A percentile compares a stretch with the other conserved stretches of the same genome.
phyloP scores from a whole-genome alignment of 768 basidiomycete species.

The Xerocomellus dryophilus region DNA sequence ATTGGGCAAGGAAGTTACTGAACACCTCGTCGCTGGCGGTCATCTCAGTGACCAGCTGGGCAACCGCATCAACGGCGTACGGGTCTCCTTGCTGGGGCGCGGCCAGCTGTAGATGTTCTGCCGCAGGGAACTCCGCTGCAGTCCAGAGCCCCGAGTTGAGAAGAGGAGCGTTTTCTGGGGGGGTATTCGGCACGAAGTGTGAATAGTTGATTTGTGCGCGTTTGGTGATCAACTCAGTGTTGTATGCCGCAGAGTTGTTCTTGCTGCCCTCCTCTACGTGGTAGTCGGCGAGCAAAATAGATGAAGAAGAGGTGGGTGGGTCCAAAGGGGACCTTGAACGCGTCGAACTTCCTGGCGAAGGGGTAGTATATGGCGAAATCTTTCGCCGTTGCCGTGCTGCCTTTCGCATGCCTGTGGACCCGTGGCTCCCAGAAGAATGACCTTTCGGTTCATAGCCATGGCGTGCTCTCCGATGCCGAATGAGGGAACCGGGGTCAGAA shows the following conservation, averaged over 20 bases:
- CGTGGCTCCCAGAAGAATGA: no score
- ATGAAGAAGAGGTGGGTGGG: neutral
- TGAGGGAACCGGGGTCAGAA: neutral
- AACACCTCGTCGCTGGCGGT: no score
- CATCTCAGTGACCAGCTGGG: no score
- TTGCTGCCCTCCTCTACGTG: neutral
- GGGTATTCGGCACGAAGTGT: neutral
- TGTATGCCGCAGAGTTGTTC: neutral
- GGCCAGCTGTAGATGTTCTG: no score
- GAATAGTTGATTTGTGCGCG: neutral
- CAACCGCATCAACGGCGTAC: no score
- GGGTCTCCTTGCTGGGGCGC: no score
- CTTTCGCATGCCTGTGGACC: neutral
- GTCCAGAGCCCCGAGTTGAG: no score
- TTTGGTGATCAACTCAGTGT: neutral
- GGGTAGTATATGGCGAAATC: slow-evolving; percentile 4
- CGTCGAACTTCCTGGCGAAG: neutral
- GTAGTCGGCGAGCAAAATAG: neutral
- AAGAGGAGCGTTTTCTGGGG: no score
- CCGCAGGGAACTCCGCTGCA: no score
- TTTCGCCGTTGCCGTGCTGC: neutral
- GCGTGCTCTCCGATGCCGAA: neutral
- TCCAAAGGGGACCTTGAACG: neutral
- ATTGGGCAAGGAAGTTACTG: neutral
- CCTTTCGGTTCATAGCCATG: slow-evolving; percentile 9